Base-by-base conservation (phyloP, 169 alveolate genomes). In the Plasmodium sp. region DNA sequence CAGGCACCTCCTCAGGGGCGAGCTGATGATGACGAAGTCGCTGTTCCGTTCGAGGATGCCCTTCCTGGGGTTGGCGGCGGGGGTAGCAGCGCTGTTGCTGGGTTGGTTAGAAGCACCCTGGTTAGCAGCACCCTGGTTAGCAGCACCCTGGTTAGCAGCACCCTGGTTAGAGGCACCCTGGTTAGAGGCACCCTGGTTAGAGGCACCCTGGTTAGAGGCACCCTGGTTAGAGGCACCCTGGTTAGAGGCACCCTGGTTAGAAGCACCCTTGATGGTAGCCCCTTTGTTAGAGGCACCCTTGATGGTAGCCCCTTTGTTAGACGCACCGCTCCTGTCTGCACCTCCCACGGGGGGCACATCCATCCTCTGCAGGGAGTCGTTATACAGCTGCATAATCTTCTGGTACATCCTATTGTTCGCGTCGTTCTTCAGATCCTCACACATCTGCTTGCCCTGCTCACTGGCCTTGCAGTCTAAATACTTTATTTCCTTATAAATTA, bases 1-100 rank as follows among this genome's bases (percentile, higher is more conserved):
- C 18, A 90, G 41, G 51, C 94, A 90, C 48, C 94, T 90, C 72
- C 81, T 79, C 27, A 90, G 83, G 18, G 94, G 94, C 5, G 94
- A 90, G 10, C 54, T 31, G 2, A 90, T 90, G 14, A 90, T 90
- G 12, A 90, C 73, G 54, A 90, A 90, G 36, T 90, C 51, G 41
- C 54, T 79, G 54, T 80, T 90, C 54, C 73, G 43, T 62, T 90
- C 93, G 5, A 86, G 77, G 9, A 39, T 58, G 41, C 93, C 93
- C 71, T 86, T 86, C 10, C 7, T 14, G 16, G 1, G 27, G 22
- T 22, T 0, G 3, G 18, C 9, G 2, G 1, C 62, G 3, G 62
- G 62, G 62, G 16, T 0, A 6, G 58, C 12, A 9, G 5, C n/a
- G 58, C n/a, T 48, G 3, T 12, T 16, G 4, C 45, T 39, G 5